Conservation (phyloP, 345 rosid genomes). For the Melaleuca quinquenervia region DNA sequence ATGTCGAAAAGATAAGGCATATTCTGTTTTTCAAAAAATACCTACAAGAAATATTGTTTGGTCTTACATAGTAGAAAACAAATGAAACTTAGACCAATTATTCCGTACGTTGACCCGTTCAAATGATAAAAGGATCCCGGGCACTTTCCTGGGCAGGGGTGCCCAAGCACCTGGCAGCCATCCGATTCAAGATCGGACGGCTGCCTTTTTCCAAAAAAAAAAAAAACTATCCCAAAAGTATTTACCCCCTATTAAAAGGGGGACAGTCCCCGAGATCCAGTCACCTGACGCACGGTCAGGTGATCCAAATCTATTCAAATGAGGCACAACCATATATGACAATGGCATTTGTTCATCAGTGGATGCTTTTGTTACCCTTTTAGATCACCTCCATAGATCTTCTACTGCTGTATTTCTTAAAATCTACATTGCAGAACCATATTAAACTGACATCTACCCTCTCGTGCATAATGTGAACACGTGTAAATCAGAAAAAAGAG, state of each 20-base stretch:
- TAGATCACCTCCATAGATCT: neutral
- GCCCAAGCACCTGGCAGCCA: no score
- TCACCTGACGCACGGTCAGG: no score
- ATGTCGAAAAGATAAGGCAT: neutral
- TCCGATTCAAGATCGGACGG: no score
- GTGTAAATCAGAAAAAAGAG: neutral
- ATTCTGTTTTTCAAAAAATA: no score
- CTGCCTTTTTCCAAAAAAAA: no score
- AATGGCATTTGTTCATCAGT: neutral
- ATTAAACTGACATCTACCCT: neutral
- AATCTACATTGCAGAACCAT: neutral
- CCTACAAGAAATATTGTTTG: no score
- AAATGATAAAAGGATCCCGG: no score
- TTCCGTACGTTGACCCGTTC: neutral
- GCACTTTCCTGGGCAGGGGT: no score
- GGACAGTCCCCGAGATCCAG: no score
- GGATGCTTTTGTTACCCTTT: neutral
- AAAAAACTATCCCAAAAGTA: no score
- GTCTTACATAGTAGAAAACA: neutral
- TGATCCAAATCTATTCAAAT: no score
- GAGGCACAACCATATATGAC: neutral
- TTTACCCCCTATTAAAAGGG: no score
- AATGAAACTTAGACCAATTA: neutral
- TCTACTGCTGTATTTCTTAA: neutral
- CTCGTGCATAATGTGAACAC: neutral